A percentile compares a stretch with the other conserved stretches of the same genome.
Evolutionary conservation across 192 early-diverging fungal species (phyloP).

Genomic region (Coemansia aciculifera): DNA sequence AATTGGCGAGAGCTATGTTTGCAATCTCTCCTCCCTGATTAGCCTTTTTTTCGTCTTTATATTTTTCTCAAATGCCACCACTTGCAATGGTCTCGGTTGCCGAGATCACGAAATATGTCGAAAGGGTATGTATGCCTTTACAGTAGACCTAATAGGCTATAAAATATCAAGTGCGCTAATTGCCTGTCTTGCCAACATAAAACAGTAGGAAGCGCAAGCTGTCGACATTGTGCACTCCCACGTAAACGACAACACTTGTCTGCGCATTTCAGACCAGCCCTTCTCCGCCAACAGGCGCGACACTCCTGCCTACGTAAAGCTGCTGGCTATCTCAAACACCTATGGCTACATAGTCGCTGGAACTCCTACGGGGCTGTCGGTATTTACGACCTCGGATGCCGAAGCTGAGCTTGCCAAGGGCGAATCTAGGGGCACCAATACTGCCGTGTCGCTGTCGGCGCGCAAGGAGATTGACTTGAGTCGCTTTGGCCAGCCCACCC

Average conservation of each 20-base stretch:
- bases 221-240: constrained; percentile 47
- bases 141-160: too few species aligned
- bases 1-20: too few species aligned
- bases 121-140: constrained; percentile 22
- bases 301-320: constrained; percentile 53
- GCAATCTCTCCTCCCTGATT: neutral
- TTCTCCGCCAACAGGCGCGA: constrained; percentile 38
- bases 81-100: constrained; percentile 7
- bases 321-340: constrained; percentile 64
- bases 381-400: constrained; percentile 44
- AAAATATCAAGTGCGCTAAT: neutral
- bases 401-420: constrained; percentile 31
- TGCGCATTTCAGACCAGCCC: constrained; percentile 35
- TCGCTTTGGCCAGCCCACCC: constrained; percentile 43
- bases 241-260: constrained; percentile 40
- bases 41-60: neutral
- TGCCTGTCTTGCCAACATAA: neutral
- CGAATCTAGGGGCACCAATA: constrained; percentile 37
- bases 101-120: constrained; percentile 34
- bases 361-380: constrained; percentile 43
- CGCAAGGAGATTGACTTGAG: constrained; percentile 38
- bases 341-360: constrained; percentile 72
- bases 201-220: constrained; percentile 37
- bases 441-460: constrained; percentile 22
- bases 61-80: constrained; percentile 2